Percentiles rank a stretch among this genome's conserved stretches.
These are phyloP conservation scores for Talaromyces nanjingensis DNA, from an alignment of 495 filamentous ascomycete species.

Conservation along the genomic window DNA sequence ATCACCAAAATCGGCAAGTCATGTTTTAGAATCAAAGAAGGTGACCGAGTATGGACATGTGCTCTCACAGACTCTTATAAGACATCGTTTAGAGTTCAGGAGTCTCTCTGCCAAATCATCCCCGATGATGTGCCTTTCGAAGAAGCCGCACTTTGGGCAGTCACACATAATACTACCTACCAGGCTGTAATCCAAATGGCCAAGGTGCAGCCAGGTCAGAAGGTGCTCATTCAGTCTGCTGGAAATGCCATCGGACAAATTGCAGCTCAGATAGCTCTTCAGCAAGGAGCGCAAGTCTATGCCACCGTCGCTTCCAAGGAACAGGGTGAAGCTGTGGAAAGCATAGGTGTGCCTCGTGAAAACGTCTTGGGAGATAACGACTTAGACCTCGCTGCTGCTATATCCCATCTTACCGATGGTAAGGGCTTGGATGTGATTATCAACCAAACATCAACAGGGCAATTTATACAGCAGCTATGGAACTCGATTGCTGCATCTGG, in stretches of 20 bases:
- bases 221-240: constrained; percentile 45
- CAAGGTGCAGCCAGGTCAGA: constrained; percentile 21
- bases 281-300: constrained; percentile 28
- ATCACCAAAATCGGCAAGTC: constrained; percentile 43
- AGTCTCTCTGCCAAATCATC: constrained; percentile 10
- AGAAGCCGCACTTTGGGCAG: constrained; percentile 21
- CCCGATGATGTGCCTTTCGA: constrained; percentile 17
- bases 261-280: constrained; percentile 33
- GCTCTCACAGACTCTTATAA: not conserved
- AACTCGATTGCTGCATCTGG: constrained; percentile 32
- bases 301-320: constrained; percentile 35
- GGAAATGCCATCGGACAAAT: constrained; percentile 37
- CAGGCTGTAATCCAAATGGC: constrained; percentile 25
- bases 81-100: not conserved
- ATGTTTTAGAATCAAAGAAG: constrained; percentile 40
- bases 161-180: constrained; percentile 24
- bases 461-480: constrained; percentile 23
- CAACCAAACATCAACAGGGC: constrained; percentile 14
- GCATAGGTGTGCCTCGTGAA: constrained; percentile 22
- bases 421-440: constrained; percentile 18
- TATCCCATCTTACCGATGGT: constrained; percentile 10
- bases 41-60: constrained; percentile 47
- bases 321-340: constrained; percentile 29
- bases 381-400: constrained; percentile 13
- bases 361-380: constrained; percentile 44